Conservation (phyloP, 352 stramenopile genomes). For the Paralagenidium karlingii region DNA sequence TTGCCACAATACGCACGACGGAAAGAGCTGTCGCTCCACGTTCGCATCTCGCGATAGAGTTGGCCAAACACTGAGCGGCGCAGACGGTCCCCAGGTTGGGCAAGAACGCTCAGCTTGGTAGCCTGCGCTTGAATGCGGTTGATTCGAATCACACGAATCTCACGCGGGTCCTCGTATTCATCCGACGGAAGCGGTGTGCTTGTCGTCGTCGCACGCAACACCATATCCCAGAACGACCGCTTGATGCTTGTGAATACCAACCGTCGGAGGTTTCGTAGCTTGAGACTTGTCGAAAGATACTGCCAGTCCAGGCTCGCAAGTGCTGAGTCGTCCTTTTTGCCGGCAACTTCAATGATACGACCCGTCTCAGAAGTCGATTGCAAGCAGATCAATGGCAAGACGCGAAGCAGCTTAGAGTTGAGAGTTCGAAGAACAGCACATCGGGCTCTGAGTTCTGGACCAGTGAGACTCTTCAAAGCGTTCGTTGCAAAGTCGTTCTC, state of each 20-base stretch:
- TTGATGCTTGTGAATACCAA: slow-evolving; percentile 89
- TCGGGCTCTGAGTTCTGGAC: slow-evolving; percentile 75
- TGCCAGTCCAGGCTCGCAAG: no score
- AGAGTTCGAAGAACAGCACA: slow-evolving; percentile 87
- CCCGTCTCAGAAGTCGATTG: slow-evolving; percentile 29
- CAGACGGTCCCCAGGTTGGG: slow-evolving; percentile 79
- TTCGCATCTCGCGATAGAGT: slow-evolving; percentile 92
- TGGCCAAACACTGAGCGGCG: slow-evolving; percentile 95
- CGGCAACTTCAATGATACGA: slow-evolving; percentile 40
- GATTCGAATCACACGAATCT: slow-evolving; percentile 96
- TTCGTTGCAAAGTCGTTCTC: slow-evolving; percentile 67
- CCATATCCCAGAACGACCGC: slow-evolving; percentile 85
- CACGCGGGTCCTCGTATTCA: slow-evolving; percentile 97
- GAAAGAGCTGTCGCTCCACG: slow-evolving; percentile 91
- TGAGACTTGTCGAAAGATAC: slow-evolving; percentile 62
- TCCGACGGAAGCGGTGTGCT: slow-evolving; percentile 95
- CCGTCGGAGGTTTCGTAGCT: slow-evolving; percentile 55
- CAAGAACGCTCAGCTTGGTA: slow-evolving; percentile 77
- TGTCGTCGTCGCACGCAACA: slow-evolving; percentile 92
- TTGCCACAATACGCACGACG: slow-evolving; percentile 94
- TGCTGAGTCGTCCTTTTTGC: slow-evolving; percentile 8
- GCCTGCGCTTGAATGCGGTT: slow-evolving; percentile 93
- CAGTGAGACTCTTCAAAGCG: slow-evolving; percentile 38
- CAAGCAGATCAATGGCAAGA: slow-evolving; percentile 74
- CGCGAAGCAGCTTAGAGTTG: slow-evolving; percentile 82